Base-by-base conservation (phyloP, 768 basidiomycete genomes). In the Psilocybe sp. region DNA sequence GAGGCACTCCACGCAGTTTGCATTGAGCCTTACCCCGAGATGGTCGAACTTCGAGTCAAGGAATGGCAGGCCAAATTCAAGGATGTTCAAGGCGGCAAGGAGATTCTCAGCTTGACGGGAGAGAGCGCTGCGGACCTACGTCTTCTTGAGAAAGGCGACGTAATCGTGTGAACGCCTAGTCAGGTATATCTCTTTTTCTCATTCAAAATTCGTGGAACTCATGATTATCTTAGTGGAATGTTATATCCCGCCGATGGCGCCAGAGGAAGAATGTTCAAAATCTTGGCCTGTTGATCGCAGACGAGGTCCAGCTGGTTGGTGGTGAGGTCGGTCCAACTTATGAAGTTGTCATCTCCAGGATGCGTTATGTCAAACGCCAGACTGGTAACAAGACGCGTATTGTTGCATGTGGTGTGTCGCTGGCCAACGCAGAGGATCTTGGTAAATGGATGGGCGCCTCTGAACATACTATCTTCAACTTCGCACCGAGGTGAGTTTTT, bases 371-470 rank as follows among this genome's bases (percentile, higher is more conserved):
- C 14, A 88, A 94, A 15, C 91, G 90, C 14, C 93, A 98, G 66
- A 95, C 92, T 0, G 92, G 93, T 56, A 77, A 84, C 60, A 91
- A 92, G 69, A 98, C 95, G 0, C 84, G 97, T 32, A 89, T 98
- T 49, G 92, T 99, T 37, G 95, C 93, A 0, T 94, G 92, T 59
- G 88, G 92, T 53, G 95, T 97, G 1, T 97, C 96, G 1, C 77
- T 99, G 13, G 92, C 97, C 16, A 98, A 98, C 60, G 96, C 96
- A 1, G 80, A 92, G 14, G 97, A 98, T 65, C 75, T 99, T 0
- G 94, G 95, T 19, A 94, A 98, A 61, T 99, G 97, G 97, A 92
- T 99, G 68, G 96, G 94, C 32, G 93, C 89, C 0, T 87, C 88
- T 1, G 85, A 89, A 3, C 94, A 97, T 63, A 90, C 89, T 2